Evolutionary conservation across 257 asterid genomes (phyloP).

Genomic region (Nicotiana attenuata): DNA sequence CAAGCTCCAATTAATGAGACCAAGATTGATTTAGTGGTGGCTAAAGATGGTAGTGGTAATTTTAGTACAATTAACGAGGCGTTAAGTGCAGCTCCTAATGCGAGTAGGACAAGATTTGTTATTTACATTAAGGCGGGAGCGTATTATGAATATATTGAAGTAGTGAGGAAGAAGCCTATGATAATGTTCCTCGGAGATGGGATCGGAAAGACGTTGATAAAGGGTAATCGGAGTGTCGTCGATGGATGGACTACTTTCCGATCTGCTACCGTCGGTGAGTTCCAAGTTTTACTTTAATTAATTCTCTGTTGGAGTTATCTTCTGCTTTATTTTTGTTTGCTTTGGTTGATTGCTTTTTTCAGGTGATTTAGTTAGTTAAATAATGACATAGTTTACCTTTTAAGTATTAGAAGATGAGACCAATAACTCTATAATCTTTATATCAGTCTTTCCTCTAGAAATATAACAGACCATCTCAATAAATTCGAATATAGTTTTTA

Average conservation of each 20-base stretch:
- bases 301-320: neutral
- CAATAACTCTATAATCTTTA: neutral
- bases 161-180: conserved; percentile 41
- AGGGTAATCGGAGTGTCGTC: conserved; percentile 82
- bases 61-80: conserved; percentile 66
- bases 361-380: neutral
- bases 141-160: conserved; percentile 71
- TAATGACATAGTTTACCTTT: neutral
- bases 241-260: conserved; percentile 97
- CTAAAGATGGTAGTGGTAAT: conserved; percentile 84
- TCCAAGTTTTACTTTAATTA: neutral
- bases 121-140: conserved; percentile 85
- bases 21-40: conserved; percentile 46
- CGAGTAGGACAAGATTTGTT: conserved; percentile 66
- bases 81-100: conserved; percentile 61
- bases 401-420: neutral
- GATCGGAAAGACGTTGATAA: conserved; percentile 73
- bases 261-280: conserved; percentile 83
- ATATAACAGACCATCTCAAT: neutral
- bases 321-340: neutral
- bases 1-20: conserved; percentile 47
- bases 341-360: neutral
- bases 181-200: conserved; percentile 90
- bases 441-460: neutral
- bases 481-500: neutral